Percentiles rank a stretch among this genome's conserved stretches.
Conservation (phyloP, 2,329 filamentous ascomycete genomes). For the Colletotrichum siamense region DNA sequence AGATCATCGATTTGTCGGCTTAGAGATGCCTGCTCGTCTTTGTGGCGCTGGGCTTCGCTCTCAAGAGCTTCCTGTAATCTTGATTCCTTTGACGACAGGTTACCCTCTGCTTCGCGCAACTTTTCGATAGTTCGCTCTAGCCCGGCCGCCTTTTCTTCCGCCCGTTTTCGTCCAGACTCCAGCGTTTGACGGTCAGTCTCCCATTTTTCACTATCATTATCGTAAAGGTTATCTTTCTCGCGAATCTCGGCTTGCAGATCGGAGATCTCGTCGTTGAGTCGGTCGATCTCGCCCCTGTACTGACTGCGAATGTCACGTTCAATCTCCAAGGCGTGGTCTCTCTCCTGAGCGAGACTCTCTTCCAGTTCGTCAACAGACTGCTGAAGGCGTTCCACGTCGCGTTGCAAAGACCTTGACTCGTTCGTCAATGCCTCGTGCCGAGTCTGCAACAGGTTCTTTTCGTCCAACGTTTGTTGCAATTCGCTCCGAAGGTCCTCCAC, state of each 20-base stretch:
- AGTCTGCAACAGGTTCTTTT: conserved; percentile 73
- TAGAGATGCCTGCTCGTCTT: conserved; percentile 73
- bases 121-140: conserved; percentile 75
- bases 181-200: conserved; percentile 69
- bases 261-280: conserved; percentile 64
- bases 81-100: conserved; percentile 69
- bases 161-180: conserved; percentile 68
- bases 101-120: conserved; percentile 71
- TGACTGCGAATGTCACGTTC: conserved; percentile 62
- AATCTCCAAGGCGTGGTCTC: conserved; percentile 61
- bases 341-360: conserved; percentile 56
- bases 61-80: conserved; percentile 72
- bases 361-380: conserved; percentile 53
- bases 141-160: conserved; percentile 70
- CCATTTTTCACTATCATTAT: conserved; percentile 76
- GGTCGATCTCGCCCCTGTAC: conserved; percentile 51
- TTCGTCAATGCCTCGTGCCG: conserved; percentile 71
- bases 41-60: conserved; percentile 75
- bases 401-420: conserved; percentile 71
- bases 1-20: conserved; percentile 77
- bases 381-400: conserved; percentile 61
- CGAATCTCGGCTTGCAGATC: conserved; percentile 68
- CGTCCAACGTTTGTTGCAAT: conserved; percentile 61
- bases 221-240: conserved; percentile 73
- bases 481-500: conserved; percentile 65